phyloP scores from a whole-genome alignment of 208 protist species.

The Polymyxa betae region DNA sequence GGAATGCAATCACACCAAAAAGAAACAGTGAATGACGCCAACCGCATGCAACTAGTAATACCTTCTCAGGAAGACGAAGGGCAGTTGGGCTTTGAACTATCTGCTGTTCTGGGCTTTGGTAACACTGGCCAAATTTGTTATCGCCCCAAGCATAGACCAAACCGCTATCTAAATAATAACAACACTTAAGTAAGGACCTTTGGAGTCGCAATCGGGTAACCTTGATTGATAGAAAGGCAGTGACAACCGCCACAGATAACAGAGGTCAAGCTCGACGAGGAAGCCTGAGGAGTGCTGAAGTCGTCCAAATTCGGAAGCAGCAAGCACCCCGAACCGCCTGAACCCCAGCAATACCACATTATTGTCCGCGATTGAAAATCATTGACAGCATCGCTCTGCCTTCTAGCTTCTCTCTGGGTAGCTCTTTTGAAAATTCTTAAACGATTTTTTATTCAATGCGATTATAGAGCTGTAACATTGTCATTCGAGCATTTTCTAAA shows the following conservation, averaged over 20 bases:
- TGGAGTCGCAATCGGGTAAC: neutral
- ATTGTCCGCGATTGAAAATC: neutral
- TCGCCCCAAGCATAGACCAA: neutral
- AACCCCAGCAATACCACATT: slow-evolving; percentile 48
- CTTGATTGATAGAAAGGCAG: too few species aligned
- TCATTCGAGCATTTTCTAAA: too few species aligned
- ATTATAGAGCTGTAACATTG: neutral
- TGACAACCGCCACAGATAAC: neutral
- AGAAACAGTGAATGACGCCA: slow-evolving; percentile 28
- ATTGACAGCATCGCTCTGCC: neutral
- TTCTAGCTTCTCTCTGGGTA: neutral
- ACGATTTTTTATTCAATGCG: neutral
- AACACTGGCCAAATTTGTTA: neutral
- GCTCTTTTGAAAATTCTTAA: neutral
- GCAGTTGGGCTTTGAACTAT: neutral
- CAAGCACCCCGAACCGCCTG: neutral
- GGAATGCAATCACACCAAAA: neutral
- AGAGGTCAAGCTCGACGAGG: neutral
- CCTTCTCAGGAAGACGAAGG: neutral
- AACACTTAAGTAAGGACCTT: neutral
- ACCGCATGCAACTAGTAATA: neutral
- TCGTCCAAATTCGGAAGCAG: neutral
- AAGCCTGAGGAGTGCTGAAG: neutral
- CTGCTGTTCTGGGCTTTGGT: neutral
- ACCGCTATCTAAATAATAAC: neutral